phyloP scores from a whole-genome alignment of 2,329 filamentous ascomycete genomes.

The Teratosphaeria gauchensis region DNA sequence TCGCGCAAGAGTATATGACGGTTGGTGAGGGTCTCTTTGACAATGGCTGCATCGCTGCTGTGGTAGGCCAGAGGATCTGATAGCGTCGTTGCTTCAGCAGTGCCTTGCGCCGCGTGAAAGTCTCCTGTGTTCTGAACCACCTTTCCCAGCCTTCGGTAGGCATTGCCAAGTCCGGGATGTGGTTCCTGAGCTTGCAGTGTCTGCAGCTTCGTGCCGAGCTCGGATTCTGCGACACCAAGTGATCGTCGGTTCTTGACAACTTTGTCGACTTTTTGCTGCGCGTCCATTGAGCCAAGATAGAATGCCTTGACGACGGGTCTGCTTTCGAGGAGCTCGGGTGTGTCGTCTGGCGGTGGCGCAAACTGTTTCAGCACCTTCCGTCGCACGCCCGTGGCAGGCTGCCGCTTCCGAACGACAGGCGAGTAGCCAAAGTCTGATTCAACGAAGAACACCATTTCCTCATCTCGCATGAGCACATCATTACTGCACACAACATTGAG shows the following conservation, averaged over 20 bases:
- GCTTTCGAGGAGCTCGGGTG: conserved; percentile 82
- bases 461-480: conserved; percentile 85
- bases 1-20: conserved; percentile 93
- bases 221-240: conserved; percentile 81
- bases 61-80: conserved; percentile 92
- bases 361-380: conserved; percentile 97
- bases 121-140: conserved; percentile 89
- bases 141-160: conserved; percentile 90
- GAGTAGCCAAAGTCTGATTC: conserved; percentile 98
- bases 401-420: conserved; percentile 88
- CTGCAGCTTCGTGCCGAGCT: conserved; percentile 83
- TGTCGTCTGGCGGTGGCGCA: conserved; percentile 92
- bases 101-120: conserved; percentile 92
- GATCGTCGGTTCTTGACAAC: conserved; percentile 86
- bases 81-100: conserved; percentile 87
- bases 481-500: conserved; percentile 87
- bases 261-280: conserved; percentile 92
- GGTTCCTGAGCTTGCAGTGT: conserved; percentile 83
- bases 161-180: conserved; percentile 75
- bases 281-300: conserved; percentile 90
- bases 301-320: conserved; percentile 90
- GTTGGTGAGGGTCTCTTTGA: conserved; percentile 96
- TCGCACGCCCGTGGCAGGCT: conserved; percentile 89
- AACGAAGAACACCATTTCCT: conserved; percentile 97
- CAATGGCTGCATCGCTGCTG: conserved; percentile 90